These are phyloP conservation scores for Pyrenophora teres DNA, from an alignment of 2,329 filamentous ascomycete genomes.

Conservation along the genomic window DNA sequence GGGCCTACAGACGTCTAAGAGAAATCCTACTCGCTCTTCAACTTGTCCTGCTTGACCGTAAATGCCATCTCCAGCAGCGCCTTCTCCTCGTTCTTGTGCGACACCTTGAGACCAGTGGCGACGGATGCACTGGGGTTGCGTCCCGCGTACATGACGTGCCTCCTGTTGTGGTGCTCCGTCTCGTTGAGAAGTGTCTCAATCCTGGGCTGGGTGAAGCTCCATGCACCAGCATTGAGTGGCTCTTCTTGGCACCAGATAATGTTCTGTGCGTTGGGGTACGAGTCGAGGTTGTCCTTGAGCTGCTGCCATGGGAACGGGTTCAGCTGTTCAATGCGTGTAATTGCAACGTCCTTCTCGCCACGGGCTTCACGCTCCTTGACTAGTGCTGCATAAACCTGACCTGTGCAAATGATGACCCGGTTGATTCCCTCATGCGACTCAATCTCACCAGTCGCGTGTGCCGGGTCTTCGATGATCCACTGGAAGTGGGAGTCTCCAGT, in stretches of 20 bases:
- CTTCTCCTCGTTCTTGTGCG: constrained; percentile 90
- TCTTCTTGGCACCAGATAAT: constrained; percentile 98
- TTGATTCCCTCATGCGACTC: constrained; percentile 84
- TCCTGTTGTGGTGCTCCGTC: constrained; percentile 88
- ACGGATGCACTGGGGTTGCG: constrained; percentile 92
- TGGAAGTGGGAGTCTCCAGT: constrained; percentile 89
- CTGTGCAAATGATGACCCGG: constrained; percentile 90
- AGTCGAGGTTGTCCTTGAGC: constrained; percentile 94
- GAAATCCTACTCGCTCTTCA: constrained; percentile 63
- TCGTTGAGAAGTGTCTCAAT: constrained; percentile 96
- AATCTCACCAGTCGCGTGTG: constrained; percentile 76
- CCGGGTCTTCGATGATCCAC: constrained; percentile 93
- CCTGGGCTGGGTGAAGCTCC: constrained; percentile 95
- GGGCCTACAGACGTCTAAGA: neutral
- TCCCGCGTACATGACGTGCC: constrained; percentile 97
- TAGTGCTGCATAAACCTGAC: constrained; percentile 90
- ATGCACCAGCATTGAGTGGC: constrained; percentile 94
- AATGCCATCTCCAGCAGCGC: constrained; percentile 73
- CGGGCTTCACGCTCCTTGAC: constrained; percentile 89
- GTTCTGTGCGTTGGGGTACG: constrained; percentile 95
- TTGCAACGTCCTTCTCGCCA: constrained; percentile 85
- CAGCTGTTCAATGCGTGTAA: constrained; percentile 95
- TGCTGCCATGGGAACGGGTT: constrained; percentile 99
- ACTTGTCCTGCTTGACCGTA: constrained; percentile 65
- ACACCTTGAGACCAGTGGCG: constrained; percentile 86